Percentiles rank a stretch among this genome's conserved stretches.
These are phyloP conservation scores for Nepenthes alata DNA, from an alignment of 179 eudicot genomes.

Conservation along the genomic window DNA sequence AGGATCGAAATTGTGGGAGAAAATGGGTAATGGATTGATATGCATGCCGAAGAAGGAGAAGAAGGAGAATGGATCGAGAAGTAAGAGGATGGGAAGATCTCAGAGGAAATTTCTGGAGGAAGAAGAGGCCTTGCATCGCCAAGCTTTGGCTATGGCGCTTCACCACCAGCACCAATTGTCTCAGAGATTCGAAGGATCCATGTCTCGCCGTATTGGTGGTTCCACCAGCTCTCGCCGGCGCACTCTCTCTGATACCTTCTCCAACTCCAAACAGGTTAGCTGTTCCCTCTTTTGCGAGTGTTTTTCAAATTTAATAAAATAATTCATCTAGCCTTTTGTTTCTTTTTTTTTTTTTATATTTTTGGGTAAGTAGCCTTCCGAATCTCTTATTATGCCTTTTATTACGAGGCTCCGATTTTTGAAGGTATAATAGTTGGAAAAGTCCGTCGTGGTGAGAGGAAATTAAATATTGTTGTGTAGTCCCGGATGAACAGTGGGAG, in stretches of 20 bases:
- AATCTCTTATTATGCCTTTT: no score
- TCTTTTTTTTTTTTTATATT: no score
- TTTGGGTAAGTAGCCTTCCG: no score
- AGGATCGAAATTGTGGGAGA: background rate
- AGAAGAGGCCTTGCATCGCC: constrained; percentile 66
- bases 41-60: constrained; percentile 60
- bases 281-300: background rate
- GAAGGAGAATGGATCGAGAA: constrained; percentile 41
- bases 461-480: no score
- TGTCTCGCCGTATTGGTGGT: constrained; percentile 63
- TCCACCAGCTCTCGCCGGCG: constrained; percentile 63
- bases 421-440: no score
- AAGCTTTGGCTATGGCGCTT: constrained; percentile 77
- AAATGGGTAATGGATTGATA: constrained; percentile 66
- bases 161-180: constrained; percentile 83
- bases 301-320: no score
- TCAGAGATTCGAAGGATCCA: constrained; percentile 77
- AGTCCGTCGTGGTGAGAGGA: no score
- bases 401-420: no score
- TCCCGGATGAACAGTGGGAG: no score
- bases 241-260: constrained; percentile 42
- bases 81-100: constrained; percentile 55
- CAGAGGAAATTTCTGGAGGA: constrained; percentile 52
- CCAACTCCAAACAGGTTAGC: constrained; percentile 41
- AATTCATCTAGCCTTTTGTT: no score